These are phyloP conservation scores for Boletellus dicymbophilus DNA, from an alignment of 1,284 basidiomycete genomes.

Conservation along the genomic window DNA sequence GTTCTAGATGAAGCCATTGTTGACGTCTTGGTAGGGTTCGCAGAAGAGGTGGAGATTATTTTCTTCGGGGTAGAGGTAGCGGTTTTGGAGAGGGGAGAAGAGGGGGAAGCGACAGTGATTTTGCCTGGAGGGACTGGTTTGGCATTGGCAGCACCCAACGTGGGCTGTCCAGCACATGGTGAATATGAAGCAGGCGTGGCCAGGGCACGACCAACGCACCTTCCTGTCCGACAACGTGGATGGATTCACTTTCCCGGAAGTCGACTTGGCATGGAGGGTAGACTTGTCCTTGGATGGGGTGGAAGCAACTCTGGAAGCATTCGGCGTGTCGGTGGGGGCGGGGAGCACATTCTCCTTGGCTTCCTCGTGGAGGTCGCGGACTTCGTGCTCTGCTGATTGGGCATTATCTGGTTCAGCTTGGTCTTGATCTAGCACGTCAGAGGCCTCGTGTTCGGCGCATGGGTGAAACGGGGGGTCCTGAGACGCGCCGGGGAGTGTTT, in stretches of 20 bases:
- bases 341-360: slow-evolving; percentile 17
- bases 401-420: slow-evolving; percentile 24
- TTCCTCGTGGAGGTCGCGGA: too few relatives aligned
- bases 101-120: slow-evolving; percentile 33
- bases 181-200: slow-evolving; percentile 28
- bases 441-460: slow-evolving; percentile 56
- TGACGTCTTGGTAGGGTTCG: slow-evolving; percentile 41
- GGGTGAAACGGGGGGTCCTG: slow-evolving; percentile 23
- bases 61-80: slow-evolving; percentile 46
- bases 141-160: slow-evolving; percentile 59
- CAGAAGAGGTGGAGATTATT: slow-evolving; percentile 42
- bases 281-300: slow-evolving; percentile 42
- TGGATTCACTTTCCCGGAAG: slow-evolving; percentile 33
- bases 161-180: slow-evolving; percentile 49
- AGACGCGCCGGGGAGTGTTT: slow-evolving; percentile 25
- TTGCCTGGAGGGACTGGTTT: slow-evolving; percentile 53
- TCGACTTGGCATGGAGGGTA: slow-evolving; percentile 22
- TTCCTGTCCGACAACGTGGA: slow-evolving; percentile 64
- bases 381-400: too few relatives aligned
- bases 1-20: slow-evolving; percentile 41
- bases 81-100: slow-evolving; percentile 38
- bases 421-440: slow-evolving; percentile 39
- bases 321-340: slow-evolving; percentile 20
- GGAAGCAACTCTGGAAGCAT: slow-evolving; percentile 31
- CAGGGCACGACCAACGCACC: slow-evolving; percentile 43